These are phyloP conservation scores for Thuja plicata DNA, from an alignment of 83 land plant genomes.

Conservation along the genomic window DNA sequence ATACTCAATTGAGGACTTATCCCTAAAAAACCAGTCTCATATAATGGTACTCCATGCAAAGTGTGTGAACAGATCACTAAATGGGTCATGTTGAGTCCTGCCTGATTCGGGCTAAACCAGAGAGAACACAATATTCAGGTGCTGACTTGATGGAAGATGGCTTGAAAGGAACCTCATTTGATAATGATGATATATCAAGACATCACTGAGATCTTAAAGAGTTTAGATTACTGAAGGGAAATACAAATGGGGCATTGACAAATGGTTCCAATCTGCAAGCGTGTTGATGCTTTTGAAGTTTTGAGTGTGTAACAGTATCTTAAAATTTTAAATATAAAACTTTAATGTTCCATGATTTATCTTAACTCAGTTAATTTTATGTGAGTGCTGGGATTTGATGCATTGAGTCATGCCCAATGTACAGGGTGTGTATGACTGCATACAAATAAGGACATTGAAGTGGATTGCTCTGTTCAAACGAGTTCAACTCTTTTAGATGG, in stretches of 20 bases:
- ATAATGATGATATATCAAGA: background rate
- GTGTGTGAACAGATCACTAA: background rate
- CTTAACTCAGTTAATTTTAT: background rate
- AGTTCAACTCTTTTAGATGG: background rate
- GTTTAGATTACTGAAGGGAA: background rate
- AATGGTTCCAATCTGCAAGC: background rate
- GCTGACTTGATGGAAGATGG: background rate
- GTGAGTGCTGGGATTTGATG: background rate
- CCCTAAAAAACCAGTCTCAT: background rate
- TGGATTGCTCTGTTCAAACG: background rate
- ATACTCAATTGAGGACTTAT: no score
- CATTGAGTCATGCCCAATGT: background rate
- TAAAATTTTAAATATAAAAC: background rate
- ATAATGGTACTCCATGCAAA: background rate
- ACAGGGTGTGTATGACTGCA: background rate
- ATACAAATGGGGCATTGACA: background rate
- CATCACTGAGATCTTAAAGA: background rate
- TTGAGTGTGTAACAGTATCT: background rate
- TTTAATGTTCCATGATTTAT: background rate
- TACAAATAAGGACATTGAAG: background rate
- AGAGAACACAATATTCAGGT: background rate
- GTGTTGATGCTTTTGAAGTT: background rate
- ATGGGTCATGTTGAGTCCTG: background rate
- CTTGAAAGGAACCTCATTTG: background rate
- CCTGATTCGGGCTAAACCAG: background rate